Base-by-base conservation (phyloP, 495 filamentous ascomycete species). In the Chlorociboria aeruginascens region DNA sequence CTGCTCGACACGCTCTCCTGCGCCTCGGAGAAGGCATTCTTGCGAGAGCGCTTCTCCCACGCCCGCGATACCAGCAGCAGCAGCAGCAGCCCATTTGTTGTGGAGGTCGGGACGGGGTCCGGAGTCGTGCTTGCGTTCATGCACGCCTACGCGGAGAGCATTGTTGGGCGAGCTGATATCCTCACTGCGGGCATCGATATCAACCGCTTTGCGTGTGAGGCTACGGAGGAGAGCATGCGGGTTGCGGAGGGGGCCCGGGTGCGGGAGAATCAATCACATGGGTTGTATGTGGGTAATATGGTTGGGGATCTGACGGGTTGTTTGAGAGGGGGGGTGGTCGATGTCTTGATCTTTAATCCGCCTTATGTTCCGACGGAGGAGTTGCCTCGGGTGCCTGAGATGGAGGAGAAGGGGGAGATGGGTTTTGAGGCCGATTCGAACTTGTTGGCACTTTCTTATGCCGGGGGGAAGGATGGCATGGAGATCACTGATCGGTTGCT, bases 331-430 rank as follows among this genome's bases (percentile, higher is more conserved):
- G 64, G 70, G 3, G 58, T 60, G 32, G 77, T 94, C 0, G 92
- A 97, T 60, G 74, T 98, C 17, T 68, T 97, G 29, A 73, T 98
- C 31, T 97, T 97, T 72, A 98, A 98, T 60, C 92, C 92, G 32
- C 92, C 92, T 0, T 98, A 98, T 56, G 92, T 97, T 7, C 92
- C 92, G 6, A 89, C 87, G 1, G 66, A 75, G 12, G 74, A 77
- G n/a, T 56, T 94, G 28, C 89, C 83, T 1, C 47, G 64, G 8
- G 48, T 76, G 1, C 68, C 66, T 8, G 11, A 28, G 29, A 57
- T 59, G 1, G 53, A 56, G 8, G 62, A 60, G 32, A 46, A 3
- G 12, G 36, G 49, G 33, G 13, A 34, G 16, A 39, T 6, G 43
- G 35, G 35, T 16, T 61, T 43, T 36, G 48, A 50, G 16, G 41